These are phyloP conservation scores for Fonsecaea nubica DNA, from an alignment of 2,329 filamentous ascomycete species.

Conservation along the genomic window DNA sequence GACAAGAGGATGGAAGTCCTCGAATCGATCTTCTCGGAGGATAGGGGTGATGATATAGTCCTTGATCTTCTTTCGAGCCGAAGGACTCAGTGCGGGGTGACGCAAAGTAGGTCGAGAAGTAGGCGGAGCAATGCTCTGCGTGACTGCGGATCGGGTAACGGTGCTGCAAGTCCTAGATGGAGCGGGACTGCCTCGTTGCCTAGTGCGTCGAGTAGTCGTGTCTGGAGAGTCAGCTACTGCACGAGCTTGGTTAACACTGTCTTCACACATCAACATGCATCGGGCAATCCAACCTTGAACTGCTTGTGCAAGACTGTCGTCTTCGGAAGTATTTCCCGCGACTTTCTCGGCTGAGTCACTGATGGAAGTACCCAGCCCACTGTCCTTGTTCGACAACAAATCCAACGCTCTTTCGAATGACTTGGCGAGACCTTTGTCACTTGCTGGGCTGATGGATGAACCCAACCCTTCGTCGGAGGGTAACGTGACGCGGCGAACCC, in stretches of 20 bases:
- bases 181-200: conserved; percentile 24
- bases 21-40: conserved; percentile 72
- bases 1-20: conserved; percentile 81
- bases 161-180: conserved; percentile 23
- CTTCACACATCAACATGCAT: conserved; percentile 39
- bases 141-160: conserved; percentile 59
- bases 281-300: conserved; percentile 43
- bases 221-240: conserved; percentile 39
- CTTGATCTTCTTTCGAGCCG: conserved; percentile 77
- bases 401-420: conserved; percentile 49
- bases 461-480: conserved; percentile 87
- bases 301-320: conserved; percentile 36
- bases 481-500: conserved; percentile 60
- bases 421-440: conserved; percentile 53
- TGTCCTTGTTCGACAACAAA: conserved; percentile 45
- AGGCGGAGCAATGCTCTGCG: conserved; percentile 62
- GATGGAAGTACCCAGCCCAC: conserved; percentile 34
- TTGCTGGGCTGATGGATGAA: conserved; percentile 72
- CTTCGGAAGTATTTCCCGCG: conserved; percentile 40
- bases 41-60: conserved; percentile 80
- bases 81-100: conserved; percentile 68
- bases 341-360: conserved; percentile 40
- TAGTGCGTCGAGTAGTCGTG: conserved; percentile 29
- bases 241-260: conserved; percentile 36
- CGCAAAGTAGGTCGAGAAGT: conserved; percentile 54